Conservation (phyloP, 768 basidiomycete species). For the Megacollybia marginata region DNA sequence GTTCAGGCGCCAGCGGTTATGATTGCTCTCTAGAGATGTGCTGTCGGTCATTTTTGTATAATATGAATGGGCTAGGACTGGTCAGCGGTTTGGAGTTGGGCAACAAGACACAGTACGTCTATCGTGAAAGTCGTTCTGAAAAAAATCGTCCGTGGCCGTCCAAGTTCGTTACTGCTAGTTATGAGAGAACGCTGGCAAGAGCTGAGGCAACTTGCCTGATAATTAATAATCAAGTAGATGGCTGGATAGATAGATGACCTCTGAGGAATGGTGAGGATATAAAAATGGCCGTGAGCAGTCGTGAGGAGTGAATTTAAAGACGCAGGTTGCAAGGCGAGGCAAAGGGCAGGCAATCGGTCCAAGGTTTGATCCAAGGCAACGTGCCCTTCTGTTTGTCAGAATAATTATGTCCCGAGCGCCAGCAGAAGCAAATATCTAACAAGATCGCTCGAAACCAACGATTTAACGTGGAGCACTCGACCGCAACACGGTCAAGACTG, state of each 20-base stretch:
- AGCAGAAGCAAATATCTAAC: not conserved
- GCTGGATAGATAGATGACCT: not conserved
- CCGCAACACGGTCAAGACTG: too few relatives aligned
- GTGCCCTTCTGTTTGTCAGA: conserved; percentile 57
- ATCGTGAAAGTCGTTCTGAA: too few relatives aligned
- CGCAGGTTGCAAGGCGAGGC: conserved; percentile 26
- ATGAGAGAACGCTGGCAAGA: conserved; percentile 11
- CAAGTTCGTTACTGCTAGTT: conserved; percentile 21
- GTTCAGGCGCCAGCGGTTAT: conserved; percentile 58
- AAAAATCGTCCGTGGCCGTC: conserved; percentile 1
- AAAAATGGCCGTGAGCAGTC: conserved; percentile 41
- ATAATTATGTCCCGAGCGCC: not conserved
- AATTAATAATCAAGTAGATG: conserved; percentile 42
- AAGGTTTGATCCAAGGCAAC: conserved; percentile 70
- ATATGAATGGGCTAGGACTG: conserved; percentile 29
- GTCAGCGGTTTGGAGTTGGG: not conserved
- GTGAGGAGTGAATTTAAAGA: conserved; percentile 38
- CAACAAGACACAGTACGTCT: too few relatives aligned
- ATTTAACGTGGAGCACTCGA: too few relatives aligned
- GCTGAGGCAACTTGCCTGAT: conserved; percentile 31
- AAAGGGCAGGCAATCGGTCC: conserved; percentile 56
- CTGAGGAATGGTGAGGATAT: conserved; percentile 39
- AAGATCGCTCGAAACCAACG: too few relatives aligned
- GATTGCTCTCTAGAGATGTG: conserved; percentile 17
- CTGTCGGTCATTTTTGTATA: conserved; percentile 38